These are phyloP conservation scores for Backusella liffmaniae DNA, from an alignment of 192 early-diverging fungal species.

Conservation along the genomic window DNA sequence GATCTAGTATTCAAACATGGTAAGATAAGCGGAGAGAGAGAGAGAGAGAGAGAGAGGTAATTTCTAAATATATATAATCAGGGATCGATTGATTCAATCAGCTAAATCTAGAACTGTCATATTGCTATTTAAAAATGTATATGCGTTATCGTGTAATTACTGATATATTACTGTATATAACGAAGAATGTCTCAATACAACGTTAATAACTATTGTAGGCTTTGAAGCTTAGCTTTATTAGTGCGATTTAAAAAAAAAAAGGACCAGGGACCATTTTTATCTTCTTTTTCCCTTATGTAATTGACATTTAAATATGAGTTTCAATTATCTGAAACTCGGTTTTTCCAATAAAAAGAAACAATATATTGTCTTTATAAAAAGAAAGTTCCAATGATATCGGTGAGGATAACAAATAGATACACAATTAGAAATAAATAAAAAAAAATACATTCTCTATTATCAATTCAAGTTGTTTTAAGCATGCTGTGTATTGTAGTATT, in stretches of 20 bases:
- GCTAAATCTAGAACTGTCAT: not conserved
- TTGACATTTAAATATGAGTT: not conserved
- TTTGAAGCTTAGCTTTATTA: not conserved
- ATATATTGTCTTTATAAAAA: not conserved
- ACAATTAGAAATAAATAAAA: not conserved
- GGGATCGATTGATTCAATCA: not conserved
- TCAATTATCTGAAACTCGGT: not conserved
- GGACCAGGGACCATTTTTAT: not conserved
- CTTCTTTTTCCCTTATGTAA: not conserved
- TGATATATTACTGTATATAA: not conserved
- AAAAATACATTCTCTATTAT: too few relatives aligned
- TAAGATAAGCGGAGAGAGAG: not conserved
- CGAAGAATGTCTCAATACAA: not conserved
- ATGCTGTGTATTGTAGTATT: not conserved
- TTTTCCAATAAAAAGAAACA: not conserved
- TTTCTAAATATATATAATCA: not conserved
- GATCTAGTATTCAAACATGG: not conserved
- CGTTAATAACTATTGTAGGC: not conserved
- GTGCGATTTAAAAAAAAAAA: not conserved
- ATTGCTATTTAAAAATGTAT: not conserved
- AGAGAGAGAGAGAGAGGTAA: too few relatives aligned
- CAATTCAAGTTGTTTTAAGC: too few relatives aligned
- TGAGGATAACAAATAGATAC: not conserved
- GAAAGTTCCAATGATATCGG: not conserved
- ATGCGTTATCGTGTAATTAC: not conserved